Evolutionary conservation across 352 stramenopile species (phyloP).

Genomic region (Globisporangium rhizosaccharum): DNA sequence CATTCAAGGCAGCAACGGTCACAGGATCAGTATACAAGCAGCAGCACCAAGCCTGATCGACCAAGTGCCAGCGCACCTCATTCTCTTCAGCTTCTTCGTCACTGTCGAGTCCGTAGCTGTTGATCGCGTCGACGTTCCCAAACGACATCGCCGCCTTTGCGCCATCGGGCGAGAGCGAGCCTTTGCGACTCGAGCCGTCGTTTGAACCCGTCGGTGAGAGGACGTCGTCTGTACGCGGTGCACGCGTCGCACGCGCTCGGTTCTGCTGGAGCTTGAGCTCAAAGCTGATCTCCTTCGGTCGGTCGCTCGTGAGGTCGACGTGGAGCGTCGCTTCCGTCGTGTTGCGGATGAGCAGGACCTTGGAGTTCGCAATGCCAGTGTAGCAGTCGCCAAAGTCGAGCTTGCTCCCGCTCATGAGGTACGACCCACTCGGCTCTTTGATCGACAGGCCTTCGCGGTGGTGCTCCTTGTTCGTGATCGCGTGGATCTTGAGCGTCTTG

Average conservation of each 20-base stretch:
- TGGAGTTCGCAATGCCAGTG: conserved; percentile 75
- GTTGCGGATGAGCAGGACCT: conserved; percentile 79
- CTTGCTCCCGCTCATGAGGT: conserved; percentile 83
- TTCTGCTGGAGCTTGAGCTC: conserved; percentile 83
- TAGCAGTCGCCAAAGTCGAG: conserved; percentile 89
- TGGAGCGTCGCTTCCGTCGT: conserved; percentile 80
- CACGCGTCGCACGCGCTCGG: conserved; percentile 48
- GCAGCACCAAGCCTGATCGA: not conserved
- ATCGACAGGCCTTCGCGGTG: conserved; percentile 85
- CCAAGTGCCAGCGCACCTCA: conserved; percentile 31
- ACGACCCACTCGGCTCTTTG: conserved; percentile 77
- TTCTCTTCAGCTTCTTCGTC: conserved; percentile 86
- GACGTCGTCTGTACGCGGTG: conserved; percentile 52
- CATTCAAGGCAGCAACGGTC: too few species aligned
- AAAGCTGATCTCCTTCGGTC: conserved; percentile 86
- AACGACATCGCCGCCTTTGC: conserved; percentile 49
- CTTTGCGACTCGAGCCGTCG: conserved; percentile 66
- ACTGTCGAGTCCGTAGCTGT: conserved; percentile 61
- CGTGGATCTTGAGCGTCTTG: conserved; percentile 83
- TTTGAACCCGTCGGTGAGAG: conserved; percentile 72
- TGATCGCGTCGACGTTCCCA: conserved; percentile 36
- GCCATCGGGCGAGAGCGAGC: conserved; percentile 54
- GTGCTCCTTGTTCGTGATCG: conserved; percentile 85
- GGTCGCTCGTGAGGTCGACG: conserved; percentile 81
- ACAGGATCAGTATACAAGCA: too few species aligned